Conservation (phyloP, 352 stramenopile genomes). For the Hyaloperonospora arabidopsidis region DNA sequence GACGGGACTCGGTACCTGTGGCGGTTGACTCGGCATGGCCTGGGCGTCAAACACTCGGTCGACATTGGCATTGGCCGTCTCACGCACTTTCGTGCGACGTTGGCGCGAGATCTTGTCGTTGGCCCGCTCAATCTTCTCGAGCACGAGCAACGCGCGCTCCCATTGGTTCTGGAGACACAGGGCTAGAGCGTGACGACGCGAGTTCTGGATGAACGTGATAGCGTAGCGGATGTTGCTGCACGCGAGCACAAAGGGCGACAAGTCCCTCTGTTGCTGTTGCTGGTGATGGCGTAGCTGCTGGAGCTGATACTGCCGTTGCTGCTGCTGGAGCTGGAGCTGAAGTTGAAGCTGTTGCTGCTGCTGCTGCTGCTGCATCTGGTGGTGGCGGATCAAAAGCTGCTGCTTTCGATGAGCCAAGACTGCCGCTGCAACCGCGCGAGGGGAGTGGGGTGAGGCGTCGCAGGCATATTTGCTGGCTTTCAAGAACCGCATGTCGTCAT, state of each 20-base stretch:
- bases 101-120: slow-evolving; percentile 72
- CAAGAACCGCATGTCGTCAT: slow-evolving; percentile 47
- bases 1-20: slow-evolving; percentile 21
- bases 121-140: slow-evolving; percentile 77
- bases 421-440: slow-evolving; percentile 20
- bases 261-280: slow-evolving; percentile 13
- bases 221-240: slow-evolving; percentile 56
- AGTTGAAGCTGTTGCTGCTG: slow-evolving; percentile 10
- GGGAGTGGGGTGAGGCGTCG: slow-evolving; percentile 42
- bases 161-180: slow-evolving; percentile 70
- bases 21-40: slow-evolving; percentile 18
- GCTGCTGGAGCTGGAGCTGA: slow-evolving; percentile 18
- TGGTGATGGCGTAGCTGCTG: too few species aligned
- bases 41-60: slow-evolving; percentile 20
- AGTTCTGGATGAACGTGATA: slow-evolving; percentile 72
- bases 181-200: slow-evolving; percentile 55
- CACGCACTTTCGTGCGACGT: slow-evolving; percentile 49
- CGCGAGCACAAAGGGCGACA: slow-evolving; percentile 41
- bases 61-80: slow-evolving; percentile 46
- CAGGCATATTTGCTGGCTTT: slow-evolving; percentile 56
- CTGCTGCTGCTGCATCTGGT: slow-evolving; percentile 17
- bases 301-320: slow-evolving; percentile 12
- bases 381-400: slow-evolving; percentile 13
- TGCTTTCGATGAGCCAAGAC: slow-evolving; percentile 26
- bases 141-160: slow-evolving; percentile 57